Evolutionary conservation across 495 filamentous ascomycete genomes (phyloP).

Genomic region (Lepidopterella palustris): DNA sequence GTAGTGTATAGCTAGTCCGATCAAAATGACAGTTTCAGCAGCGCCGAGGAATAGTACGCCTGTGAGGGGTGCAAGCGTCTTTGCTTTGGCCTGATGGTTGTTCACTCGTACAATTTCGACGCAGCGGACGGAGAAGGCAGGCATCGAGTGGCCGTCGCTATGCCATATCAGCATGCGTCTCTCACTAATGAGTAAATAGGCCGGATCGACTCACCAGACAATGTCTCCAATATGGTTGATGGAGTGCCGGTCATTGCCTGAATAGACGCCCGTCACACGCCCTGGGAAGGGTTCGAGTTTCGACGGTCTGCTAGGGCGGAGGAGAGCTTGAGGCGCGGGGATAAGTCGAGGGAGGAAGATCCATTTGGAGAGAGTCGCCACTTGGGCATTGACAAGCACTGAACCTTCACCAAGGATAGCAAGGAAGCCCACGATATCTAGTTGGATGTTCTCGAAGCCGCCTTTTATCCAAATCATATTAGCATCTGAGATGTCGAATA

Average conservation of each 20-base stretch:
- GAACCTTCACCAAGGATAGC: conserved; percentile 40
- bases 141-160: conserved; percentile 30
- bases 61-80: conserved; percentile 36
- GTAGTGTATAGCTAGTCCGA: conserved; percentile 34
- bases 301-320: conserved; percentile 30
- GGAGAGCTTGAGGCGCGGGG: conserved; percentile 37
- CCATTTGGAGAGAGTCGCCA: conserved; percentile 35
- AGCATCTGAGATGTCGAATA: background rate
- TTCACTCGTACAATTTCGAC: conserved; percentile 35
- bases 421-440: conserved; percentile 42
- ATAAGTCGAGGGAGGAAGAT: conserved; percentile 38
- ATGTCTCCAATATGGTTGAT: conserved; percentile 38
- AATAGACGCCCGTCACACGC: conserved; percentile 31
- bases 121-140: conserved; percentile 38
- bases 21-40: conserved; percentile 35
- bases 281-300: conserved; percentile 29
- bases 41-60: conserved; percentile 36
- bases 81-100: conserved; percentile 27
- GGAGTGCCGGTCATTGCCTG: conserved; percentile 32
- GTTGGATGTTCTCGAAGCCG: conserved; percentile 27
- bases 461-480: conserved; percentile 20
- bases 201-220: conserved; percentile 31
- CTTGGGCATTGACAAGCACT: conserved; percentile 37
- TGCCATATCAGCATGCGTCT: background rate
- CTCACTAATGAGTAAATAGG: background rate